Conservation (phyloP, 1,284 basidiomycete genomes). For the Trametes versicolor region DNA sequence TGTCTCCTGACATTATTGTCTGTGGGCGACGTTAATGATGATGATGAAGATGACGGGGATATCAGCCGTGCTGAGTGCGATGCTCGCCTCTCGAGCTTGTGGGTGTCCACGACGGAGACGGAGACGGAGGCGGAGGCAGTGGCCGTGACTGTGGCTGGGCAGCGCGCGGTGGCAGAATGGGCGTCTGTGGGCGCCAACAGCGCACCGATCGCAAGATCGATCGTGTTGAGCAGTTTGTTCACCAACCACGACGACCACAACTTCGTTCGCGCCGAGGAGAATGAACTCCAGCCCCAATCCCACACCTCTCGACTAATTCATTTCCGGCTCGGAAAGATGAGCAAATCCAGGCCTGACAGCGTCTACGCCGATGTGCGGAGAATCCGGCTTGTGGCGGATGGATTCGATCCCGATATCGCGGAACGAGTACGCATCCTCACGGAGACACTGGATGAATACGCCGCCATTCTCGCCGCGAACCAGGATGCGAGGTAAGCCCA, state of each 20-base stretch:
- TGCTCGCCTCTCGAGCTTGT: neutral
- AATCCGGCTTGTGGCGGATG: slow-evolving; percentile 13
- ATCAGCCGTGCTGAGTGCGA: neutral
- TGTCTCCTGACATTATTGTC: neutral
- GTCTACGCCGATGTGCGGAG: slow-evolving; percentile 17
- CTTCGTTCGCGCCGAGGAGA: neutral
- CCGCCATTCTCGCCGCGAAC: slow-evolving; percentile 56
- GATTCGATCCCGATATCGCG: slow-evolving; percentile 24
- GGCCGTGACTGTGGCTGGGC: neutral
- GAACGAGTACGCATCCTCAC: slow-evolving; percentile 39
- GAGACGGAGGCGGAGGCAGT: neutral
- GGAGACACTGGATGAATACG: slow-evolving; percentile 53
- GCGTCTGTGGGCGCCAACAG: slow-evolving; percentile 9
- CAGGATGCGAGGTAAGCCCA: slow-evolving; percentile 53
- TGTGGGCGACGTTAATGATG: slow-evolving; percentile 1
- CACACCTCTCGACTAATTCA: slow-evolving; percentile 9
- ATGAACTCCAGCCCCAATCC: neutral
- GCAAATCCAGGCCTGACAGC: neutral
- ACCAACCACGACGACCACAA: neutral
- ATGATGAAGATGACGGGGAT: neutral
- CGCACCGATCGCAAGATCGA: slow-evolving; percentile 1
- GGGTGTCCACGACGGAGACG: neutral
- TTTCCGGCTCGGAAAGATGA: slow-evolving; percentile 1
- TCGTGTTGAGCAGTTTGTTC: neutral
- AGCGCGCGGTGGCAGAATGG: neutral